These are phyloP conservation scores for Cystofilobasidium ferigula DNA, from an alignment of 768 basidiomycete species.

Conservation along the genomic window DNA sequence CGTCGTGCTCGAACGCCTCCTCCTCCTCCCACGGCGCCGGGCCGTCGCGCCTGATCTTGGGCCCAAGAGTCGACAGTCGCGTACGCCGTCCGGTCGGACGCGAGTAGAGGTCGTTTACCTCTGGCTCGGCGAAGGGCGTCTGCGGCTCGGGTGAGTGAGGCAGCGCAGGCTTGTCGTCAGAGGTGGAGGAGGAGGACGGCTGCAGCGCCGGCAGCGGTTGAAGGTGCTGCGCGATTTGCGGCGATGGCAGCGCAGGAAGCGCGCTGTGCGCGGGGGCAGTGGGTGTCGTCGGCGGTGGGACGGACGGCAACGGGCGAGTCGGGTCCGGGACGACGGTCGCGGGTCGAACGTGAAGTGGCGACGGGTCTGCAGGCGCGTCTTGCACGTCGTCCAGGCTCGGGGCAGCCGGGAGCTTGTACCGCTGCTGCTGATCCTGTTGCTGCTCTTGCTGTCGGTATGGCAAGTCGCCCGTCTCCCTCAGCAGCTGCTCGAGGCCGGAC, in stretches of 20 bases:
- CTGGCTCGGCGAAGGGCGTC: neutral
- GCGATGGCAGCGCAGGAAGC: too few species aligned
- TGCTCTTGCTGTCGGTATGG: too few species aligned
- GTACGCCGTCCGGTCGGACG: neutral
- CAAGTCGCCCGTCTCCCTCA: neutral
- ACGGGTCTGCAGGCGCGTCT: too few species aligned
- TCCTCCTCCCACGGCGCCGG: neutral
- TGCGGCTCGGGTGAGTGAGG: neutral
- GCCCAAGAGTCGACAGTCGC: neutral
- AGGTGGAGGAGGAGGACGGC: neutral
- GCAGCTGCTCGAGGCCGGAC: neutral
- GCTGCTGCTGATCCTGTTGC: too few species aligned
- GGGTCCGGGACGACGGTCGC: too few species aligned
- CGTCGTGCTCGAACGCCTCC: neutral
- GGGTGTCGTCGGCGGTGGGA: too few species aligned
- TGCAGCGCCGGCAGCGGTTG: neutral
- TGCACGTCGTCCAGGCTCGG: too few species aligned
- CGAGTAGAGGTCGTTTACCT: constrained; percentile 1
- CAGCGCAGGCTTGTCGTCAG: neutral
- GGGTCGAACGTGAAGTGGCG: too few species aligned
- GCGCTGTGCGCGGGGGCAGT: too few species aligned
- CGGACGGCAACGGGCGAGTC: too few species aligned
- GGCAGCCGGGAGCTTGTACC: too few species aligned
- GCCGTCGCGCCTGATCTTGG: constrained; percentile 2
- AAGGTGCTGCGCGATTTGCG: too few species aligned